Evolutionary conservation across 2,329 filamentous ascomycete genomes (phyloP).

Genomic region (Aspergillus spinulosporus): DNA sequence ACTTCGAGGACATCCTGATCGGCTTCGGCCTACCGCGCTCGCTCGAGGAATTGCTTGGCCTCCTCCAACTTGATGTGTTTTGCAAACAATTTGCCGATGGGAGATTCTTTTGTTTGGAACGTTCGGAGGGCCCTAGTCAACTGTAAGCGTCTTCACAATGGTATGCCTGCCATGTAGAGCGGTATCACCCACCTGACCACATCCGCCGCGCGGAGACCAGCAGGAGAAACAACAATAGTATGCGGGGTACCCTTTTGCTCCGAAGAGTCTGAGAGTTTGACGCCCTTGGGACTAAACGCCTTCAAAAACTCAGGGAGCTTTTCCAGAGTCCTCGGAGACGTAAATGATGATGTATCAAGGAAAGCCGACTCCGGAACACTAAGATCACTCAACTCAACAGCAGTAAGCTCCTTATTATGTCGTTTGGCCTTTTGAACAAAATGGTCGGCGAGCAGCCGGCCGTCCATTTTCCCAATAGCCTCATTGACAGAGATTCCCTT

Average conservation of each 20-base stretch:
- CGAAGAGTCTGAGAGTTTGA: slow-evolving; percentile 63
- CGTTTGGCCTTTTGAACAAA: slow-evolving; percentile 74
- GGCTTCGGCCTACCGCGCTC: slow-evolving; percentile 47
- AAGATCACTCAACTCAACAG: slow-evolving; percentile 80
- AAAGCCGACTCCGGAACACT: slow-evolving; percentile 75
- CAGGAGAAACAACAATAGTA: slow-evolving; percentile 82
- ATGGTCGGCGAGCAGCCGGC: slow-evolving; percentile 78
- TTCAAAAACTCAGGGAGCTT: slow-evolving; percentile 80
- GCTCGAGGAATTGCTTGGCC: slow-evolving; percentile 72
- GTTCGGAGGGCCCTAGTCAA: slow-evolving; percentile 65
- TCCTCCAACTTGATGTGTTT: slow-evolving; percentile 97
- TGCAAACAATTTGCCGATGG: slow-evolving; percentile 89
- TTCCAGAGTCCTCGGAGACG: slow-evolving; percentile 64
- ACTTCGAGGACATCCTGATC: background rate
- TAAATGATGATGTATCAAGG: slow-evolving; percentile 75
- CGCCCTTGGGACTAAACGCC: slow-evolving; percentile 54
- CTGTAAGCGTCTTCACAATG: slow-evolving; percentile 1
- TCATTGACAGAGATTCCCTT: slow-evolving; percentile 72
- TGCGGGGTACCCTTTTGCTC: slow-evolving; percentile 73
- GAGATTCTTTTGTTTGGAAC: slow-evolving; percentile 75
- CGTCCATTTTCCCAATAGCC: slow-evolving; percentile 79
- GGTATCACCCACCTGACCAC: slow-evolving; percentile 63
- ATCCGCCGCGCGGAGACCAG: slow-evolving; percentile 83
- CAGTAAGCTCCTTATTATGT: slow-evolving; percentile 77
- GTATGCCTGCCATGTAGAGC: background rate